A percentile compares a stretch with the other conserved stretches of the same genome.
phyloP scores from a whole-genome alignment of 306 rosid species.

The Ziziphus jujuba region DNA sequence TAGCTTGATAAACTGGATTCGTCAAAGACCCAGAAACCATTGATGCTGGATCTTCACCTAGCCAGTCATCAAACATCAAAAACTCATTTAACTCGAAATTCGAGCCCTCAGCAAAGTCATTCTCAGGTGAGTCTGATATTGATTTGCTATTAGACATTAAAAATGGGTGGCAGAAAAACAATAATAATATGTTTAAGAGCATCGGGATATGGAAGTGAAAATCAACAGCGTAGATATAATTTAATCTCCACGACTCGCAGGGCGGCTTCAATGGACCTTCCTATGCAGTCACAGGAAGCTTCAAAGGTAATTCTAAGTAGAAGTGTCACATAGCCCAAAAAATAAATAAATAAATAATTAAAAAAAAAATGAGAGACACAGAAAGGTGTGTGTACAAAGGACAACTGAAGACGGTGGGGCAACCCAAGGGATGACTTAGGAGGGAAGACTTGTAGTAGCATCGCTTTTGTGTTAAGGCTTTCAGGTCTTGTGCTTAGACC shows the following conservation, averaged over 20 bases:
- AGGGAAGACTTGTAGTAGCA: conserved; percentile 25
- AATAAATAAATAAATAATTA: no score
- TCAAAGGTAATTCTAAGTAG: conserved; percentile 37
- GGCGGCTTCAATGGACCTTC: conserved; percentile 67
- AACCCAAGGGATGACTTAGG: conserved; percentile 47
- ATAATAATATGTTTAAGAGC: background rate
- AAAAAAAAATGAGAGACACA: conserved; percentile 5
- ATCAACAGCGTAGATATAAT: conserved; percentile 22
- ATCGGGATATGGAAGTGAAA: conserved; percentile 6
- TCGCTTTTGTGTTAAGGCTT: background rate
- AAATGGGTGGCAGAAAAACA: background rate
- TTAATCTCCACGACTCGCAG: conserved; percentile 3
- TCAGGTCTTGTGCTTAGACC: conserved; percentile 41
- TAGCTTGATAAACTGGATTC: conserved; percentile 31
- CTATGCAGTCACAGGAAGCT: conserved; percentile 62
- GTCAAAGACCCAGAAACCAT: conserved; percentile 27
- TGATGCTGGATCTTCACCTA: conserved; percentile 26
- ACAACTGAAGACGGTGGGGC: conserved; percentile 34
- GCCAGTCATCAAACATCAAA: conserved; percentile 52
- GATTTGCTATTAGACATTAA: conserved; percentile 52
- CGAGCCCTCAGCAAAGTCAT: conserved; percentile 31
- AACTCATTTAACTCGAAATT: conserved; percentile 46
- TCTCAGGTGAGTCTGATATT: conserved; percentile 30
- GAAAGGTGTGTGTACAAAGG: background rate
- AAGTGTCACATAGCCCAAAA: conserved; percentile 32